Conservation (phyloP, 2,329 filamentous ascomycete genomes). For the Tolypocladium amazonense region DNA sequence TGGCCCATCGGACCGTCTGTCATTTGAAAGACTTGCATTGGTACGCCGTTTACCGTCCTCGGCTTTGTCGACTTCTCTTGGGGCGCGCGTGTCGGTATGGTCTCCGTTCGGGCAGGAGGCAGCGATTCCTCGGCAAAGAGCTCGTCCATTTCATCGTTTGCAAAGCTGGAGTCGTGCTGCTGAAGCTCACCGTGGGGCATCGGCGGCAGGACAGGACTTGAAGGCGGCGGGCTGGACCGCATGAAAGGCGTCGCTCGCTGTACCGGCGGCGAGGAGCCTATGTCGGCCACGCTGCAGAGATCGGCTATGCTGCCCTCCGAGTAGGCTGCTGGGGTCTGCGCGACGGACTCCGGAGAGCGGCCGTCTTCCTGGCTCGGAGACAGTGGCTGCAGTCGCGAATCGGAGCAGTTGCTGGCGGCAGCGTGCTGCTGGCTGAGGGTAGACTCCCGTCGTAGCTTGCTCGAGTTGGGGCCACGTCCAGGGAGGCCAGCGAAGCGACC, state of each 20-base stretch:
- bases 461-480: conserved; percentile 19
- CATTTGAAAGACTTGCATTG: conserved; percentile 33
- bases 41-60: conserved; percentile 23
- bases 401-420: conserved; percentile 29
- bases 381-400: conserved; percentile 24
- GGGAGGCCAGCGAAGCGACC: conserved; percentile 13
- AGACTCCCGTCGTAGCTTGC: conserved; percentile 48
- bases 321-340: conserved; percentile 38
- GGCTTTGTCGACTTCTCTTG: conserved; percentile 15
- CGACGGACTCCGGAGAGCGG: conserved; percentile 45
- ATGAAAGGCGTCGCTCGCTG: conserved; percentile 49
- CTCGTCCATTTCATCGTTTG: conserved; percentile 67
- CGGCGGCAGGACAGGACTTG: conserved; percentile 66
- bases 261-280: conserved; percentile 84
- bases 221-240: conserved; percentile 54
- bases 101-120: conserved; percentile 27
- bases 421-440: conserved; percentile 39
- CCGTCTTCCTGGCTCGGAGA: conserved; percentile 36
- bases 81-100: conserved; percentile 10
- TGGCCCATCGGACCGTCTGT: conserved; percentile 23
- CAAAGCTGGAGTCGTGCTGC: conserved; percentile 69
- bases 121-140: conserved; percentile 52
- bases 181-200: conserved; percentile 45
- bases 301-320: conserved; percentile 63
- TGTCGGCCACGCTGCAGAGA: conserved; percentile 73